Evolutionary conservation across 306 rosid species (phyloP).

Genomic region (barrel medic (Medicago truncatula)): DNA sequence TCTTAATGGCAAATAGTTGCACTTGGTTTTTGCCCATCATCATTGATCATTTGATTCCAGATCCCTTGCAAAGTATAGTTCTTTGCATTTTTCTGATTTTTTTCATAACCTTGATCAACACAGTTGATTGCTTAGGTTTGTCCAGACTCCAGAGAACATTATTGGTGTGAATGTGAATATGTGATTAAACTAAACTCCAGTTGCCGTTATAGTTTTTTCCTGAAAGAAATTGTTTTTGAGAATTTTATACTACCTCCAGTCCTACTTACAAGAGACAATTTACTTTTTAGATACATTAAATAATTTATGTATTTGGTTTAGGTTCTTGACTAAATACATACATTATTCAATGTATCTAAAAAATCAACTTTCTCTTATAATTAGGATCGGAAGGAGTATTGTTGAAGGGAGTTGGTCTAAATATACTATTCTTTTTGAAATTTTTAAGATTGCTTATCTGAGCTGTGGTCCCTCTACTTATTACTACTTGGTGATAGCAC

Average conservation of each 20-base stretch:
- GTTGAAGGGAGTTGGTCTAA: slow-evolving; percentile 22
- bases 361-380: too few relatives aligned
- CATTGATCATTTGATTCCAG: neutral
- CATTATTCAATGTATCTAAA: too few relatives aligned
- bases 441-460: slow-evolving; percentile 5
- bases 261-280: too few relatives aligned
- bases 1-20: neutral
- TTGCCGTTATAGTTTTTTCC: neutral
- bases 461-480: neutral
- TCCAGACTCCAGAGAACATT: slow-evolving; percentile 11
- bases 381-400: too few relatives aligned
- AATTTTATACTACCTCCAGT: too few relatives aligned
- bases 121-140: slow-evolving; percentile 1
- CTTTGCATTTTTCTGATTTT: neutral
- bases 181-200: neutral
- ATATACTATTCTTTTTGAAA: neutral
- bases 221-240: neutral
- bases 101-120: neutral
- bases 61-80: neutral
- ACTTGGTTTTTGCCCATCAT: neutral
- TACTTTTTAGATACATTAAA: too few relatives aligned
- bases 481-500: neutral
- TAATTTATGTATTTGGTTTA: too few relatives aligned
- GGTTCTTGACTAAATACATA: too few relatives aligned
- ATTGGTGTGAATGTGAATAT: slow-evolving; percentile 11